Conservation (phyloP, 2,329 filamentous ascomycete species). For the Fusarium buxicola region DNA sequence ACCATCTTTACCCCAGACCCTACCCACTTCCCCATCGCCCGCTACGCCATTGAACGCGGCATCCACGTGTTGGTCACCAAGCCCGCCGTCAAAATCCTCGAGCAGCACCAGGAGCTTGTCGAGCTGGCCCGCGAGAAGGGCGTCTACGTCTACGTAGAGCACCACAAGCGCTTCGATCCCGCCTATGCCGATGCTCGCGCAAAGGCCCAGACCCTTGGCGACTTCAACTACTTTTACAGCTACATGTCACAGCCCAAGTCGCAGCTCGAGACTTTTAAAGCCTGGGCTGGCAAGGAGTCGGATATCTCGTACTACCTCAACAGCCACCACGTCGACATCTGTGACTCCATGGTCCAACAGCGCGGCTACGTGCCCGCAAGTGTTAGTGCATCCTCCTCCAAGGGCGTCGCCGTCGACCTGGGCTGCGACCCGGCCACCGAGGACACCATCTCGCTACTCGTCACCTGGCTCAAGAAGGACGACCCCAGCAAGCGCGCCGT, state of each 20-base stretch:
- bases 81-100: conserved; percentile 86
- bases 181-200: conserved; percentile 89
- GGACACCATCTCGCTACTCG: conserved; percentile 91
- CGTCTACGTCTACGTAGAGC: conserved; percentile 93
- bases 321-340: conserved; percentile 92
- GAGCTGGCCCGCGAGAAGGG: conserved; percentile 76
- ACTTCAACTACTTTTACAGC: conserved; percentile 98
- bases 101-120: conserved; percentile 82
- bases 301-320: conserved; percentile 98
- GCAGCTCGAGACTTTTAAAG: conserved; percentile 93
- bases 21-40: conserved; percentile 90
- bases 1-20: conserved; percentile 97
- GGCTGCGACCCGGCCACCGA: conserved; percentile 86
- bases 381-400: conserved; percentile 82
- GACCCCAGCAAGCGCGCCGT: conserved; percentile 79
- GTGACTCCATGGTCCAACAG: conserved; percentile 86
- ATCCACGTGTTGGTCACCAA: conserved; percentile 96
- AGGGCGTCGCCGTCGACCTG: conserved; percentile 80
- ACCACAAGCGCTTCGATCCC: conserved; percentile 96
- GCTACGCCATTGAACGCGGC: conserved; percentile 89
- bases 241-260: conserved; percentile 96
- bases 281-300: conserved; percentile 90
- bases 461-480: conserved; percentile 84
- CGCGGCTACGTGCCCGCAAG: conserved; percentile 79
- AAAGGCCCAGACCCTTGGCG: conserved; percentile 80